A percentile compares a stretch with the other conserved stretches of the same genome.
Evolutionary conservation across 352 stramenopile genomes (phyloP).

Genomic region (Globisporangium echinulatum): DNA sequence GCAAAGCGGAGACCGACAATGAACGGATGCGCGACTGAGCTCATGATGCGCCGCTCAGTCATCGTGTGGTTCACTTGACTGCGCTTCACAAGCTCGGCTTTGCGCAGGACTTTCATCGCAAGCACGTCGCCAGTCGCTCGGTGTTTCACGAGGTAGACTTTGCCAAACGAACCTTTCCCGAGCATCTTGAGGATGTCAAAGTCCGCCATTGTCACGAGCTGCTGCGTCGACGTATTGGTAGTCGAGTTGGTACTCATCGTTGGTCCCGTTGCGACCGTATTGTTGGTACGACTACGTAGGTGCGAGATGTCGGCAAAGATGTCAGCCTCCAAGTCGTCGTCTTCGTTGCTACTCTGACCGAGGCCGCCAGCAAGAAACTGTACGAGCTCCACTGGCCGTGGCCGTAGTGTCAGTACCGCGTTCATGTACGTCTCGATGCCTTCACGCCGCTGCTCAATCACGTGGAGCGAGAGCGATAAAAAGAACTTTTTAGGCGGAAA

Average conservation of each 20-base stretch:
- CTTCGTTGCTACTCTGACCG: constrained; percentile 39
- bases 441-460: constrained; percentile 81
- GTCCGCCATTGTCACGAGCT: constrained; percentile 64
- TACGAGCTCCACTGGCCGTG: constrained; percentile 57
- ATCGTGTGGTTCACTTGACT: constrained; percentile 87
- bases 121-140: constrained; percentile 60
- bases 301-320: constrained; percentile 30
- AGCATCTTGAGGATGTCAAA: constrained; percentile 98
- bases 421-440: constrained; percentile 83
- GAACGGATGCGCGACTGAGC: constrained; percentile 93
- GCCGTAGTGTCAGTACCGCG: constrained; percentile 59
- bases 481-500: constrained; percentile 87
- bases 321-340: constrained; percentile 56
- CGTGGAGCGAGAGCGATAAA: constrained; percentile 77
- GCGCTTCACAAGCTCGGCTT: constrained; percentile 84
- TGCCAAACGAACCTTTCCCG: constrained; percentile 95
- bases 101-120: constrained; percentile 87
- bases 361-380: constrained; percentile 53
- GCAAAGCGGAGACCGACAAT: constrained; percentile 93
- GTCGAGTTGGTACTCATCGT: too few species aligned
- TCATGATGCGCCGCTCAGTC: constrained; percentile 86
- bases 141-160: constrained; percentile 96
- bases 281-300: constrained; percentile 6
- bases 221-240: background rate
- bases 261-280: background rate